phyloP scores from a whole-genome alignment of 176 grass and related monocot species.

The Triticum turgidum region DNA sequence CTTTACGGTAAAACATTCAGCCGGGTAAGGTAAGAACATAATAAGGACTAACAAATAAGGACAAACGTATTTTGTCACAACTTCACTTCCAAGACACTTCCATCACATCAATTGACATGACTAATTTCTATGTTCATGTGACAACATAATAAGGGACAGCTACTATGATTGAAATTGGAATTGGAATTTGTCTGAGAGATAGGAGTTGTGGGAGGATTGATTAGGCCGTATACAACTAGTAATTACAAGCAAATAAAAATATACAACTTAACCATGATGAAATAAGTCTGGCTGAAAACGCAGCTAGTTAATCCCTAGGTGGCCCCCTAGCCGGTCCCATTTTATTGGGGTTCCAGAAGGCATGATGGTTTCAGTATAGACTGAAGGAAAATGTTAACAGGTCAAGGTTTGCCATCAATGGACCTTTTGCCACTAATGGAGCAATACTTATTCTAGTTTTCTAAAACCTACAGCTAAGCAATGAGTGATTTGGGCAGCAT shows the following conservation, averaged over 20 bases:
- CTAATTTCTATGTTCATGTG: neutral
- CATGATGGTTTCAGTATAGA: too few species aligned
- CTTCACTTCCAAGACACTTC: too few species aligned
- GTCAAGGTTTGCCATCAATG: too few species aligned
- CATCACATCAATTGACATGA: neutral
- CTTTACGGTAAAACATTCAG: neutral
- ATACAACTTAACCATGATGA: neutral
- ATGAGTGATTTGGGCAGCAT: neutral
- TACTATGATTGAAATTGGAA: neutral
- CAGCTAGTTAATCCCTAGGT: too few species aligned
- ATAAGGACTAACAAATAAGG: neutral
- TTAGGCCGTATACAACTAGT: neutral
- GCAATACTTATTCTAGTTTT: neutral
- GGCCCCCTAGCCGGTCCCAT: too few species aligned
- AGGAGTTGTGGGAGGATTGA: neutral
- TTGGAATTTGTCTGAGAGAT: neutral
- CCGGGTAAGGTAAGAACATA: neutral
- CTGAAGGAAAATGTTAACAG: too few species aligned
- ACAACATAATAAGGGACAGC: neutral
- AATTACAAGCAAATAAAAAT: neutral
- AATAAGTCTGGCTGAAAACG: neutral
- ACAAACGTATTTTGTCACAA: too few species aligned
- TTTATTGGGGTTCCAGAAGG: too few species aligned
- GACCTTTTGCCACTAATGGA: too few species aligned
- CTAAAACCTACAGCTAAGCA: neutral